Evolutionary conservation across 192 early-diverging fungal genomes (phyloP), one percentile per base, ranked within the genome.

Genomic region (Linnemannia elongata): DNA sequence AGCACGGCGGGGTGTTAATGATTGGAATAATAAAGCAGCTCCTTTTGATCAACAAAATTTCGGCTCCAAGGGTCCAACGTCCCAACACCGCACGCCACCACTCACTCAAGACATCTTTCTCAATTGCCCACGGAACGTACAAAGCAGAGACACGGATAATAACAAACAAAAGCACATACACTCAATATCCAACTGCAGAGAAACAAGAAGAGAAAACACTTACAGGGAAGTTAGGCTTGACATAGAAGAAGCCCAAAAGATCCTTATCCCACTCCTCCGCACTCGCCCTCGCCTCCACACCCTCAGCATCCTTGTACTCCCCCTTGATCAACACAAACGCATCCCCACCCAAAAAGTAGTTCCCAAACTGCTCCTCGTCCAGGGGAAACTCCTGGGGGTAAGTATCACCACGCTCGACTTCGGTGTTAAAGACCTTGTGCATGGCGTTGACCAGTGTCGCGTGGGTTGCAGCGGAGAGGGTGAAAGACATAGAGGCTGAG

Each of bases 181-280:
- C 49, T 78, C 42, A 36, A 41, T 71, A 18, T 6, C 38, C 4
- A 42, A 68, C 70, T 39, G 68, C 1, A 45, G 44, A 52, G 7
- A 70, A 33, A 69, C 33, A 76, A 70, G 20, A 41, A 1, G 35
- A 49, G n/a, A 52, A 63, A 47, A 20, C 6, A 57, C 76, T 69
- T 84, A 84, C 96, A 38, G 95, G 95, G 78, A 92, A 97, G 81
- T 97, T 97, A 7, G 94, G 95, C 85, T 96, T 96, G 79, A 96
- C 83, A 74, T 96, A 96, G 75, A 95, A 96, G 70, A 89, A 89
- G 17, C 94, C 95, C n/a, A 94, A 45, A 2, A 94, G 81, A 45
- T 88, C 83, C 20, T 90, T 75, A 13, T 88, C 72, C 73, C 88
- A 87, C n/a, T 91, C 87, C 52, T 83, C 47, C 2, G 88, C 47